These are phyloP conservation scores for Picocystis sp. DNA, from an alignment of 163 green algal genomes.

Conservation along the genomic window DNA sequence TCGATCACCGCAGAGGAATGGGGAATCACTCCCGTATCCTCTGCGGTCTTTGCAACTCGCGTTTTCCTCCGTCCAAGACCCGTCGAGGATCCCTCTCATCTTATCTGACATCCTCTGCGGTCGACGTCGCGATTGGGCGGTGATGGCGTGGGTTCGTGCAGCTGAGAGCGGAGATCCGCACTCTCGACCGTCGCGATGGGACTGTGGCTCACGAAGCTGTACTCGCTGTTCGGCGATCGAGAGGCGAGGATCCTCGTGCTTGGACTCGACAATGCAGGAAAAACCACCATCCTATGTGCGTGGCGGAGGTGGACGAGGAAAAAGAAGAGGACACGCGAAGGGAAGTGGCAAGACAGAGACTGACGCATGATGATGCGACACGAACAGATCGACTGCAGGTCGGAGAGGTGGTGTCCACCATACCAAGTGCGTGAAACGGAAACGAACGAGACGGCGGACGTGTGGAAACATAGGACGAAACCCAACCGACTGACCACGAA, in stretches of 20 bases:
- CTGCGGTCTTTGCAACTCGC: no score
- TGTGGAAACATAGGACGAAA: not conserved
- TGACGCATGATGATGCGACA: no score
- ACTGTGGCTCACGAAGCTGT: constrained; percentile 66
- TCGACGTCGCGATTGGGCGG: no score
- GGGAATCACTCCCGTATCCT: no score
- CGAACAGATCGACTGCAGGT: constrained; percentile 80
- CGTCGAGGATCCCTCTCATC: no score
- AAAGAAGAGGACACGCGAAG: no score
- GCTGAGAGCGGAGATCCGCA: no score
- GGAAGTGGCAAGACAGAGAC: no score
- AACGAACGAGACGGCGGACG: not conserved
- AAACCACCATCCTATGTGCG: constrained; percentile 94
- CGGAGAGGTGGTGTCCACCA: constrained; percentile 92
- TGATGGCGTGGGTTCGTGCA: no score
- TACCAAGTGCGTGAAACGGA: constrained; percentile 60
- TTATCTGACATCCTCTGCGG: no score
- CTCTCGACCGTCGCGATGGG: constrained; percentile 38
- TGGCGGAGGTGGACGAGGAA: not conserved
- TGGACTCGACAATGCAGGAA: constrained; percentile 90
- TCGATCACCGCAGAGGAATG: no score
- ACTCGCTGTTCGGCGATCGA: constrained; percentile 78
- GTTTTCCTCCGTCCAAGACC: no score
- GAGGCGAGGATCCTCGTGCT: constrained; percentile 95
- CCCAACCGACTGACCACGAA: not conserved